phyloP scores from a whole-genome alignment of 1,284 basidiomycete species.

The Sporisorium scitamineum region DNA sequence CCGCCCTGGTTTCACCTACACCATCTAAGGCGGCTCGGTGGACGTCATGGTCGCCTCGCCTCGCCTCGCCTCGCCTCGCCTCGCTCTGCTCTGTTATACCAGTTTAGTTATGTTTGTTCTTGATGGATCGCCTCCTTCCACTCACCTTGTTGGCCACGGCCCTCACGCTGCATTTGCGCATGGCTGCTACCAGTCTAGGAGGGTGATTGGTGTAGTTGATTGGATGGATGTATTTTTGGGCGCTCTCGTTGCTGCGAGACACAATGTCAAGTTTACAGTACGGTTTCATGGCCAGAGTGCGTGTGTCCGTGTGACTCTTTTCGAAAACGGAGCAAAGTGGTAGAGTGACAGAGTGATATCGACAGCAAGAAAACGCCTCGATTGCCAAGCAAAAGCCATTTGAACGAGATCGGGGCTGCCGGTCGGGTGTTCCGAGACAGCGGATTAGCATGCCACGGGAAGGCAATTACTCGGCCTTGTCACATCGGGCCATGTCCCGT shows the following conservation, averaged over 20 bases:
- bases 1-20: slow-evolving; percentile 57
- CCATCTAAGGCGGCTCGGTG: slow-evolving; percentile 33
- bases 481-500: not conserved
- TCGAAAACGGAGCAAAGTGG: not conserved
- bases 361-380: not conserved
- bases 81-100: slow-evolving; percentile 6
- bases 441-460: not conserved
- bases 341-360: not conserved
- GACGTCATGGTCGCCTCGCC: not conserved
- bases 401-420: not conserved
- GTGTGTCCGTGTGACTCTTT: not conserved
- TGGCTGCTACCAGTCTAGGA: not conserved
- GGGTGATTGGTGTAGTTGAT: not conserved
- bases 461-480: not conserved
- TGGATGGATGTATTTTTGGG: not conserved
- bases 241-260: not conserved
- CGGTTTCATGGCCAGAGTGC: not conserved
- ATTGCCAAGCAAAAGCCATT: not conserved
- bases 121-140: not conserved
- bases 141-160: not conserved
- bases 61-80: not conserved
- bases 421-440: not conserved
- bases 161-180: not conserved
- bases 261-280: not conserved
- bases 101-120: not conserved